Evolutionary conservation across 352 stramenopile species (phyloP).

Genomic region (Phytophthora macrochlamydospora): DNA sequence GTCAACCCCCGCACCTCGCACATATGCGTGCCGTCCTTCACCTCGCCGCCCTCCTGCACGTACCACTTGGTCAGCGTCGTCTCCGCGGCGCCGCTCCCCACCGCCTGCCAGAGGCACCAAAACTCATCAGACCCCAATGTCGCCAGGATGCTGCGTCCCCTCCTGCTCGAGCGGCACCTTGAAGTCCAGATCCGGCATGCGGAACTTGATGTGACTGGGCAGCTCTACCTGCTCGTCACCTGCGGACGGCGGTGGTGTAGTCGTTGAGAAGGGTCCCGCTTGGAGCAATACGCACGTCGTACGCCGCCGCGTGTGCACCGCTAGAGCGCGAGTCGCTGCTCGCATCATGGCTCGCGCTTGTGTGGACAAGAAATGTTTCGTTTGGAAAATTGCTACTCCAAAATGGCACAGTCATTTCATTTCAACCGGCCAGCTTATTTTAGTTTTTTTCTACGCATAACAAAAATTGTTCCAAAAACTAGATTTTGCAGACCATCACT

Average conservation of each 20-base stretch:
- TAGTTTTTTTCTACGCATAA: too few relatives aligned
- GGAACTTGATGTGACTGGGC: slow-evolving; percentile 85
- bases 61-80: slow-evolving; percentile 84
- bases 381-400: not conserved
- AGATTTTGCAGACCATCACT: not conserved
- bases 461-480: too few relatives aligned
- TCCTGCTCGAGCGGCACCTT: slow-evolving; percentile 40
- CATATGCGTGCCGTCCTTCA: slow-evolving; percentile 76
- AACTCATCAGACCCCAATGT: not conserved
- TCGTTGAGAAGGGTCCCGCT: slow-evolving; percentile 14
- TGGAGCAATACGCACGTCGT: slow-evolving; percentile 1
- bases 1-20: slow-evolving; percentile 53
- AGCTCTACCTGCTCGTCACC: slow-evolving; percentile 31
- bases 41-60: slow-evolving; percentile 58
- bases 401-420: too few relatives aligned
- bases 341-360: slow-evolving; percentile 13
- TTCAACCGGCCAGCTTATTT: too few relatives aligned
- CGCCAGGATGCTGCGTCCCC: not conserved
- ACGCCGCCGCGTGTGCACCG: slow-evolving; percentile 15
- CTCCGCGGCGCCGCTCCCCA: slow-evolving; percentile 55
- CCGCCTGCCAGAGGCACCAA: slow-evolving; percentile 36
- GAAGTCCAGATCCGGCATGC: slow-evolving; percentile 88
- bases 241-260: not conserved
- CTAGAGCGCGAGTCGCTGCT: slow-evolving; percentile 16
- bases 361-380: not conserved